These are phyloP conservation scores for Austroboletus niveus DNA, from an alignment of 1,284 basidiomycete species.

Conservation along the genomic window DNA sequence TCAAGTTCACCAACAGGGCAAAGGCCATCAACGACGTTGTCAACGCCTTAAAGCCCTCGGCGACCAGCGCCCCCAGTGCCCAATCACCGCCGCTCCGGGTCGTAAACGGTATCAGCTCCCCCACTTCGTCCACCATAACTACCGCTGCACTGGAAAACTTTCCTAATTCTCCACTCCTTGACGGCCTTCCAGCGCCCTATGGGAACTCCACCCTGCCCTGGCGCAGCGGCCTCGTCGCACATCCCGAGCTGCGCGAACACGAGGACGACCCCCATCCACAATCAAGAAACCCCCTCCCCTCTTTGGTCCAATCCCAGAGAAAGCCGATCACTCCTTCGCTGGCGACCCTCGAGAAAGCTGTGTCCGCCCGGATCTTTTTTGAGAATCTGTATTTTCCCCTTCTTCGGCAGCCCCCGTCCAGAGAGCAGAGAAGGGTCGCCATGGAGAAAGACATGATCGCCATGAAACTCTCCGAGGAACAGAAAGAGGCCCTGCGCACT, in stretches of 20 bases:
- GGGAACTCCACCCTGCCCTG: conserved; percentile 61
- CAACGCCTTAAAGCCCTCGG: conserved; percentile 60
- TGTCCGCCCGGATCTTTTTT: conserved; percentile 91
- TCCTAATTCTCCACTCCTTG: conserved; percentile 42
- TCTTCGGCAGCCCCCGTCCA: conserved; percentile 77
- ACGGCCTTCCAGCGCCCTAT: conserved; percentile 54
- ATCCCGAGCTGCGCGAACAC: conserved; percentile 60
- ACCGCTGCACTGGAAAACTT: conserved; percentile 70
- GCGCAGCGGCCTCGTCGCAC: conserved; percentile 56
- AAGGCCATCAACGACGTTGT: conserved; percentile 82
- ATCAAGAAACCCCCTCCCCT: conserved; percentile 13
- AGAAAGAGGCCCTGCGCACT: conserved; percentile 70
- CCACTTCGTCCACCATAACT: conserved; percentile 60
- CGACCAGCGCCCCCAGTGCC: conserved; percentile 41
- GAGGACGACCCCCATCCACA: conserved; percentile 44
- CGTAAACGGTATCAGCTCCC: conserved; percentile 73
- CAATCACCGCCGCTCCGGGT: conserved; percentile 66
- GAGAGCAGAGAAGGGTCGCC: conserved; percentile 80
- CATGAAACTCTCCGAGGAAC: conserved; percentile 66
- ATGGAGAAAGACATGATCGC: conserved; percentile 86
- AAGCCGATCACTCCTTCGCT: conserved; percentile 78
- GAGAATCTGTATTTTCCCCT: conserved; percentile 96
- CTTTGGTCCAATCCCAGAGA: conserved; percentile 30
- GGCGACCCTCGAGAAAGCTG: conserved; percentile 89
- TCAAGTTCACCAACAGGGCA: conserved; percentile 74